A percentile compares a stretch with the other conserved stretches of the same genome.
Evolutionary conservation across 768 basidiomycete genomes (phyloP).

Genomic region (Leccinum rimulosum): DNA sequence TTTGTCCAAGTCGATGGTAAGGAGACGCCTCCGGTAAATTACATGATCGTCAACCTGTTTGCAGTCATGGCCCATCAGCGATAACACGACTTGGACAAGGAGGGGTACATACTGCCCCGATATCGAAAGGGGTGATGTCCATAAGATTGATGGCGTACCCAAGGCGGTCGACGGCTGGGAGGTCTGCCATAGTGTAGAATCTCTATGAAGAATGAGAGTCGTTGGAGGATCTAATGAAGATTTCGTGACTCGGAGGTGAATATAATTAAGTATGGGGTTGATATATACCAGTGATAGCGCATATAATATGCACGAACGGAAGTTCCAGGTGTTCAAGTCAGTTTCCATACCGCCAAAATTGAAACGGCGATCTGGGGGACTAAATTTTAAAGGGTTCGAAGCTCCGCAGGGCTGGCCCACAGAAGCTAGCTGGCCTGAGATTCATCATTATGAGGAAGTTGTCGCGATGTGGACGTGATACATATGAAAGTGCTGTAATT

Average conservation of each 20-base stretch:
- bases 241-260: background rate
- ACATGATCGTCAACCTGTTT: background rate
- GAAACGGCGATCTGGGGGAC: no score
- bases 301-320: no score
- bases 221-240: background rate
- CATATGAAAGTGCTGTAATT: no score
- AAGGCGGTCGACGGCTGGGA: constrained; percentile 8
- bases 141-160: constrained; percentile 5
- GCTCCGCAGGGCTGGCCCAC: no score
- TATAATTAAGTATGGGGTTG: background rate
- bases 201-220: background rate
- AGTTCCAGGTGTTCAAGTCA: no score
- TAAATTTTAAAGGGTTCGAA: no score
- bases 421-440: no score
- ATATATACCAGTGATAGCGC: background rate
- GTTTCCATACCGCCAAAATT: no score
- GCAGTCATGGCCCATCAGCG: background rate
- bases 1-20: background rate
- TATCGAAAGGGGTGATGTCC: constrained; percentile 6
- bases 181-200: background rate
- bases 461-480: no score
- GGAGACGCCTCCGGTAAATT: background rate
- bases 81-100: background rate
- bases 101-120: constrained; percentile 1
- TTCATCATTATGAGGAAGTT: no score